phyloP scores from a whole-genome alignment of 2,329 filamentous ascomycete genomes.

The Madurella mycetomatis region DNA sequence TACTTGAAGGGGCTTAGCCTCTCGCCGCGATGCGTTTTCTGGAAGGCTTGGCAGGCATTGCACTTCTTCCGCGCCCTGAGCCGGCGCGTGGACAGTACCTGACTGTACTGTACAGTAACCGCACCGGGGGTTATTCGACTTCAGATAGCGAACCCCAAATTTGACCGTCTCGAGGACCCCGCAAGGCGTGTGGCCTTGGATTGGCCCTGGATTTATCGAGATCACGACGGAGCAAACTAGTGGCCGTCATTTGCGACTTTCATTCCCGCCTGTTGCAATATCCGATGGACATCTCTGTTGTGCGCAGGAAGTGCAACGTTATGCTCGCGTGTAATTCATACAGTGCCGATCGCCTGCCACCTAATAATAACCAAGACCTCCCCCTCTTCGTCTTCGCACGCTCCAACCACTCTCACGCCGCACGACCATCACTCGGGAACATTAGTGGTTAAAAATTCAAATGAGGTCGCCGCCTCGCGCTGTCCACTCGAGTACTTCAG shows the following conservation, averaged over 20 bases:
- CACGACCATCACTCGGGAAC: neutral
- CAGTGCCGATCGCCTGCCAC: slow-evolving; percentile 7
- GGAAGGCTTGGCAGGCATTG: slow-evolving; percentile 13
- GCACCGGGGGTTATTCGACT: neutral
- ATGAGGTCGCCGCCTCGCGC: neutral
- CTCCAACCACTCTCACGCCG: neutral
- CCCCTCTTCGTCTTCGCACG: neutral
- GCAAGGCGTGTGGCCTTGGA: no score
- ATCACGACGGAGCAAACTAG: no score
- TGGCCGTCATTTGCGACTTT: no score
- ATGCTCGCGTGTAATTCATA: slow-evolving; percentile 3
- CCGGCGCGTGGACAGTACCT: slow-evolving; percentile 6
- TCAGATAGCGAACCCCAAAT: no score
- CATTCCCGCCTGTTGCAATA: no score
- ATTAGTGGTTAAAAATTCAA: neutral
- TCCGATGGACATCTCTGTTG: neutral
- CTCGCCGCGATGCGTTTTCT: neutral
- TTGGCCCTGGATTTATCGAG: no score
- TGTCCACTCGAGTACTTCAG: neutral
- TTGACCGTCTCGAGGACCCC: no score
- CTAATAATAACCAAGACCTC: neutral
- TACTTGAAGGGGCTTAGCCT: slow-evolving; percentile 8
- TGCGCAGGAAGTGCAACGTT: neutral
- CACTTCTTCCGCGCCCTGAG: neutral
- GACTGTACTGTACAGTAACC: neutral